phyloP scores from a whole-genome alignment of 345 rosid species.

The Bretschneidera sinensis region DNA sequence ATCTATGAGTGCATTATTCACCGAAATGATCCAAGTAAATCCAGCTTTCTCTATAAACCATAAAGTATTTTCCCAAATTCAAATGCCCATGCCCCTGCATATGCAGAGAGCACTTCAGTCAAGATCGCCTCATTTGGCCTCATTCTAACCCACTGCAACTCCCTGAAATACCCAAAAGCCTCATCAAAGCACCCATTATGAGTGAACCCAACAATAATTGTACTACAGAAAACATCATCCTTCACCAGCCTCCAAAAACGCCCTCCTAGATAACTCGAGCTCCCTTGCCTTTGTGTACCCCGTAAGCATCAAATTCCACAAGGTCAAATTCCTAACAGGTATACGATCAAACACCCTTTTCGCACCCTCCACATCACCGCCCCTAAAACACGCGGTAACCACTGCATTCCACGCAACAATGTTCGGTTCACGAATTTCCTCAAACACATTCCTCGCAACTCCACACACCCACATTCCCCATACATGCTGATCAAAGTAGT shows the following conservation, averaged over 20 bases:
- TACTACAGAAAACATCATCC: conserved; percentile 65
- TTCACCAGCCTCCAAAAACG: conserved; percentile 35
- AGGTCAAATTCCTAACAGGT: conserved; percentile 43
- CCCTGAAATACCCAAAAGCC: conserved; percentile 43
- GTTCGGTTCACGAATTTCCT: conserved; percentile 44
- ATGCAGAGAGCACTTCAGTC: conserved; percentile 52
- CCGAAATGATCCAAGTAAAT: conserved; percentile 27
- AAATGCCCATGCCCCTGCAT: conserved; percentile 40
- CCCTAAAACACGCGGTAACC: conserved; percentile 38
- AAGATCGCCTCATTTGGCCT: conserved; percentile 49
- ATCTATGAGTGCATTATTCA: conserved; percentile 54
- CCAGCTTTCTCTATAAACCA: conserved; percentile 46
- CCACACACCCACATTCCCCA: conserved; percentile 43
- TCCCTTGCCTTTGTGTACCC: conserved; percentile 47
- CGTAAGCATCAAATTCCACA: conserved; percentile 63
- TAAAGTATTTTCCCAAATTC: conserved; percentile 41
- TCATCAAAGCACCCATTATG: conserved; percentile 40
- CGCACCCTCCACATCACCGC: conserved; percentile 31
- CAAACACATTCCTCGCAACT: conserved; percentile 49
- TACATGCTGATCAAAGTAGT: conserved; percentile 59
- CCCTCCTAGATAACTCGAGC: conserved; percentile 34
- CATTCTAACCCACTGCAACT: conserved; percentile 32
- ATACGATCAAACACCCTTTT: conserved; percentile 30
- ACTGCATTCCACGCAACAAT: conserved; percentile 53
- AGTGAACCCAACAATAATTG: conserved; percentile 48